These are phyloP conservation scores for Dothistroma septosporum DNA, from an alignment of 2,329 filamentous ascomycete species.

Conservation along the genomic window DNA sequence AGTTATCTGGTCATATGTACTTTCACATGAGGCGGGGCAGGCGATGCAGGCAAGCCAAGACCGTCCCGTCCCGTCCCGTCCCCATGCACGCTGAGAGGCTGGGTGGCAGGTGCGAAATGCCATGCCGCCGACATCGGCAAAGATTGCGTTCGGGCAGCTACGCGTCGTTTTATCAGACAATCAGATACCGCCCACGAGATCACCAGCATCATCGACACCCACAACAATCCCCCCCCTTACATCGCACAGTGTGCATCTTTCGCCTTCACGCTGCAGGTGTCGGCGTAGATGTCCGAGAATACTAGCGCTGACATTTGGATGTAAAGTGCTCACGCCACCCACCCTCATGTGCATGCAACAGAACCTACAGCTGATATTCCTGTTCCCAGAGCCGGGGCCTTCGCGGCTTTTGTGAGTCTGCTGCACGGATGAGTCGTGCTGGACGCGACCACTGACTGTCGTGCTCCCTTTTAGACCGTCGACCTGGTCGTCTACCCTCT, in stretches of 20 bases:
- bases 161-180: not conserved
- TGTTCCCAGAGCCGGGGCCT: conserved; percentile 8
- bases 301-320: conserved; percentile 14
- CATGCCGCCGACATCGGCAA: not conserved
- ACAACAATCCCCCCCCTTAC: not conserved
- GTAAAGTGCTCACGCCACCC: conserved; percentile 1
- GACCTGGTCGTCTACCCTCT: conserved; percentile 83
- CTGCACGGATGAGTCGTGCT: not conserved
- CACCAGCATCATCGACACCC: not conserved
- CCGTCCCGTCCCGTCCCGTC: not conserved
- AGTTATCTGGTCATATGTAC: no score
- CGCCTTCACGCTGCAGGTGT: not conserved
- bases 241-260: no score
- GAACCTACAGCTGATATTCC: not conserved
- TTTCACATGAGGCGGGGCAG: no score
- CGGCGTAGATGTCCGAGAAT: conserved; percentile 10
- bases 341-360: not conserved
- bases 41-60: no score
- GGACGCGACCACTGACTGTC: not conserved
- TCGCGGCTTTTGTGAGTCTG: conserved; percentile 7
- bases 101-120: no score
- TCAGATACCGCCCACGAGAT: not conserved
- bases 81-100: no score
- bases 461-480: conserved; percentile 51
- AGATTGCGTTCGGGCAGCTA: not conserved